A percentile compares a stretch with the other conserved stretches of the same genome.
These are phyloP conservation scores for Glycine latifolia DNA, from an alignment of 306 rosid species.

Conservation along the genomic window DNA sequence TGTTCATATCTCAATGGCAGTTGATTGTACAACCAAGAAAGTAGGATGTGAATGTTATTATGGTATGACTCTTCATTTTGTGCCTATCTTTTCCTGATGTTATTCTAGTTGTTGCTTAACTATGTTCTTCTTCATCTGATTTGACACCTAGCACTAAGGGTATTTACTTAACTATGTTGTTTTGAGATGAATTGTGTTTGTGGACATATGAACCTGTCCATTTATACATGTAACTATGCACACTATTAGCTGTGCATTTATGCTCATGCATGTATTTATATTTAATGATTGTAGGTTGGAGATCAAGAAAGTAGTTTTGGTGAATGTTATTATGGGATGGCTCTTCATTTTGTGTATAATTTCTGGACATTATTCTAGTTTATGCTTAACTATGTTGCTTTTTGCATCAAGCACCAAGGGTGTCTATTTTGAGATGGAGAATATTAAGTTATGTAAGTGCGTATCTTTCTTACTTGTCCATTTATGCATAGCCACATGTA, in stretches of 20 bases:
- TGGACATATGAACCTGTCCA: slow-evolving; percentile 18
- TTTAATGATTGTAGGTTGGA: slow-evolving; percentile 16
- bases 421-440: slow-evolving; percentile 27
- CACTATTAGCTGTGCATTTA: slow-evolving; percentile 21
- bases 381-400: slow-evolving; percentile 25
- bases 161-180: neutral
- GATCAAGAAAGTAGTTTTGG: neutral
- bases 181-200: slow-evolving; percentile 19
- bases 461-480: slow-evolving; percentile 8
- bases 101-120: slow-evolving; percentile 21
- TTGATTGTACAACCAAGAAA: neutral
- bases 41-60: slow-evolving; percentile 13
- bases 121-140: neutral
- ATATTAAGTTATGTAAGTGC: slow-evolving; percentile 18
- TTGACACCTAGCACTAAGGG: neutral
- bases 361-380: slow-evolving; percentile 27
- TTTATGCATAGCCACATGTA: slow-evolving; percentile 25
- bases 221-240: slow-evolving; percentile 1
- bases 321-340: neutral
- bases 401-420: neutral
- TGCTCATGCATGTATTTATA: slow-evolving; percentile 15
- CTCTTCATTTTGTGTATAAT: slow-evolving; percentile 22
- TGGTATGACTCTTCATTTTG: slow-evolving; percentile 13
- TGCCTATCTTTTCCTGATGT: slow-evolving; percentile 6
- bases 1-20: slow-evolving; percentile 6